Evolutionary conservation across 345 rosid genomes (phyloP).

Genomic region (Leavenworthia alabamica): DNA sequence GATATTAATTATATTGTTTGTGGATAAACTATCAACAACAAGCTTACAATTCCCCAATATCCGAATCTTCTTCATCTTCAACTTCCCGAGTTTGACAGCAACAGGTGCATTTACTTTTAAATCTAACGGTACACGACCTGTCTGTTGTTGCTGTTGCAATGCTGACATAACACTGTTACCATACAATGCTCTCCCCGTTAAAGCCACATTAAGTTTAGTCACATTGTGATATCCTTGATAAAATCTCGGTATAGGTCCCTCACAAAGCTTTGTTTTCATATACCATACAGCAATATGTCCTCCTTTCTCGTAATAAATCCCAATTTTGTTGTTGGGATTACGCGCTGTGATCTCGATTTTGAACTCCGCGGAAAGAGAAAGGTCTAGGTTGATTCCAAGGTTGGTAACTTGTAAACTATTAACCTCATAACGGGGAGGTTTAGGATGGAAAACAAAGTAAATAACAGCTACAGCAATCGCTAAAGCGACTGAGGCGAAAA

Average conservation of each 20-base stretch:
- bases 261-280: slow-evolving; percentile 48
- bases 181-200: slow-evolving; percentile 48
- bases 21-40: slow-evolving; percentile 67
- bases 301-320: slow-evolving; percentile 70
- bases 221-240: slow-evolving; percentile 73
- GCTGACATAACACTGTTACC: slow-evolving; percentile 68
- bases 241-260: slow-evolving; percentile 70
- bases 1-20: slow-evolving; percentile 52
- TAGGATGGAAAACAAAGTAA: slow-evolving; percentile 65
- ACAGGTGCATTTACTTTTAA: slow-evolving; percentile 65
- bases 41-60: slow-evolving; percentile 59
- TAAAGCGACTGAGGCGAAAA: slow-evolving; percentile 35
- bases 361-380: slow-evolving; percentile 57
- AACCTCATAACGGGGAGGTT: slow-evolving; percentile 63
- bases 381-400: slow-evolving; percentile 58
- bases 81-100: slow-evolving; percentile 51
- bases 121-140: slow-evolving; percentile 73
- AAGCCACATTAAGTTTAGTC: slow-evolving; percentile 51
- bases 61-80: slow-evolving; percentile 62
- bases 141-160: slow-evolving; percentile 75
- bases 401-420: slow-evolving; percentile 56
- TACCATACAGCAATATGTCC: slow-evolving; percentile 68
- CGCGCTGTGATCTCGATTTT: slow-evolving; percentile 70
- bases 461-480: slow-evolving; percentile 46
- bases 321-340: slow-evolving; percentile 77